Evolutionary conservation across 495 filamentous ascomycete species (phyloP).

Genomic region (Penicillium herquei): DNA sequence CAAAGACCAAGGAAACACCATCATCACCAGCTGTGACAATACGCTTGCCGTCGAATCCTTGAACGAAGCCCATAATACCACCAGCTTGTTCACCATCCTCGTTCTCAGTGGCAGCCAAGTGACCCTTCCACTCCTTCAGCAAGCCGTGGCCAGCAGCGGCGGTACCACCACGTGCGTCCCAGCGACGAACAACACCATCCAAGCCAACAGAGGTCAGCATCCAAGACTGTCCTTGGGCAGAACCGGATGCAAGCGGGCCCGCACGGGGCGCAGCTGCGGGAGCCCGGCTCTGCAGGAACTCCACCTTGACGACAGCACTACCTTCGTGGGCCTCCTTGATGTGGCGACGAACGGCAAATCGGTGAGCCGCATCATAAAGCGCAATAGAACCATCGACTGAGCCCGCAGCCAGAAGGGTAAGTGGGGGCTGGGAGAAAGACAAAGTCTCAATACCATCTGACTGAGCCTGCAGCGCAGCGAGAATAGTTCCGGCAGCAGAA

Average conservation of each 20-base stretch:
- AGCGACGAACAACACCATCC: conserved; percentile 82
- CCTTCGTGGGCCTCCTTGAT: conserved; percentile 79
- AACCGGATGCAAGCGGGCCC: conserved; percentile 16
- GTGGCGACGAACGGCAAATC: conserved; percentile 77
- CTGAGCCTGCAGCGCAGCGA: conserved; percentile 69
- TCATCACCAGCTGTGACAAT: conserved; percentile 91
- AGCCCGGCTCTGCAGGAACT: conserved; percentile 63
- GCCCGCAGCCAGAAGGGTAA: conserved; percentile 80
- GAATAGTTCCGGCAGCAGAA: conserved; percentile 74
- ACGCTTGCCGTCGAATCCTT: conserved; percentile 62
- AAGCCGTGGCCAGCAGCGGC: conserved; percentile 60
- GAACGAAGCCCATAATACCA: conserved; percentile 86
- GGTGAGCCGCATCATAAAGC: conserved; percentile 79
- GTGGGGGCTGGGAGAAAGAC: conserved; percentile 71
- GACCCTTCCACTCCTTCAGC: conserved; percentile 78
- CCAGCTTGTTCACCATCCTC: conserved; percentile 56
- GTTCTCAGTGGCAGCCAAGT: conserved; percentile 75
- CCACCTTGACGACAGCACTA: conserved; percentile 82
- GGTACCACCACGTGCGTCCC: conserved; percentile 83
- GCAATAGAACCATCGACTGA: conserved; percentile 89
- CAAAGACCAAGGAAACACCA: conserved; percentile 68
- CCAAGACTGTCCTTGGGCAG: conserved; percentile 47
- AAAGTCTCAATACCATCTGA: conserved; percentile 81
- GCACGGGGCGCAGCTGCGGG: conserved; percentile 25
- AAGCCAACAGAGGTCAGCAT: conserved; percentile 78